Conservation (phyloP, 345 rosid genomes). For the Brassica rapa region DNA sequence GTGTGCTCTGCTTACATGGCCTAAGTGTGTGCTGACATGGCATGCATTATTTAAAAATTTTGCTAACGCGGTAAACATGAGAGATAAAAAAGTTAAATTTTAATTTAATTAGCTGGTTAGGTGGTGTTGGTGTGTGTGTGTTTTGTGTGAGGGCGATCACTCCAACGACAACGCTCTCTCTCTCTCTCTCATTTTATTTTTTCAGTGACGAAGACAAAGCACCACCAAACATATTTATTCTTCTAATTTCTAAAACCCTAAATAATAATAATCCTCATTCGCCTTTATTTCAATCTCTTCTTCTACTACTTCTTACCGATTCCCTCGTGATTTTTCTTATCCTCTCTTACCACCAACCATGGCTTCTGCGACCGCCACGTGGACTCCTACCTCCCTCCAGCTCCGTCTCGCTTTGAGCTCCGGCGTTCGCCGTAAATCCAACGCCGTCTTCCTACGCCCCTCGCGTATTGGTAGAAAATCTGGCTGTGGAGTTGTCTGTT, state of each 20-base stretch:
- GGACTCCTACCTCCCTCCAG: slow-evolving; percentile 79
- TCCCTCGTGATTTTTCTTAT: slow-evolving; percentile 29
- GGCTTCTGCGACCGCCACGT: slow-evolving; percentile 57
- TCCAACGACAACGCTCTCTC: slow-evolving; percentile 7
- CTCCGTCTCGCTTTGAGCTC: slow-evolving; percentile 67
- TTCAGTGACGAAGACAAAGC: slow-evolving; percentile 11
- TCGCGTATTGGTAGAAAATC: slow-evolving; percentile 40
- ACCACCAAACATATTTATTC: neutral
- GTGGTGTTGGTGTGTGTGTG: slow-evolving; percentile 17
- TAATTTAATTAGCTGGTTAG: slow-evolving; percentile 15
- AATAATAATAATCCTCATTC: too few species aligned
- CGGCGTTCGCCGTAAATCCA: slow-evolving; percentile 35
- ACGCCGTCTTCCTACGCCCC: slow-evolving; percentile 33
- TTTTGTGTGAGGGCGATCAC: slow-evolving; percentile 24
- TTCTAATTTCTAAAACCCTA: slow-evolving; percentile 28
- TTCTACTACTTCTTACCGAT: slow-evolving; percentile 18
- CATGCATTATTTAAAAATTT: neutral
- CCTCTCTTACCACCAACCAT: slow-evolving; percentile 29
- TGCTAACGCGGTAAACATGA: neutral
- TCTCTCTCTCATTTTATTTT: neutral
- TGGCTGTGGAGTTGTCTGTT: slow-evolving; percentile 38
- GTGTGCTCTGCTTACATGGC: neutral
- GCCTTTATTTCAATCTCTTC: neutral
- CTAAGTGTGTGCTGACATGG: slow-evolving; percentile 9
- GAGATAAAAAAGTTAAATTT: too few species aligned